Conservation (phyloP, 129 eudicot species). For the Glebionis coronaria region DNA sequence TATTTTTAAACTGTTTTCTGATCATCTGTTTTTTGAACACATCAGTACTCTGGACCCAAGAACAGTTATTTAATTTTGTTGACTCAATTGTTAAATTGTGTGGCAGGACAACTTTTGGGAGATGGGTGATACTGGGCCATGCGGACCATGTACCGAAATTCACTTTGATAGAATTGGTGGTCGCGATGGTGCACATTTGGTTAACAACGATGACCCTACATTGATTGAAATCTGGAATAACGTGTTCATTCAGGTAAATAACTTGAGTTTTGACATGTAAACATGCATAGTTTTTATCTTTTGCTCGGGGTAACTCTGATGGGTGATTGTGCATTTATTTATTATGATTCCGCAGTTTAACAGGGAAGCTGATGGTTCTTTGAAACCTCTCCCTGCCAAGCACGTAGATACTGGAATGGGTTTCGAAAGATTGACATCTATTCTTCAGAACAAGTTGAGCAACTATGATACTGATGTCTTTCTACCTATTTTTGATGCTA, state of each 20-base stretch:
- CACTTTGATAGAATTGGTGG: conserved; percentile 93
- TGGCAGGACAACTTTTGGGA: conserved; percentile 97
- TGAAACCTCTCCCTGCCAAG: conserved; percentile 85
- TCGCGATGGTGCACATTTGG: conserved; percentile 87
- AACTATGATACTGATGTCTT: conserved; percentile 95
- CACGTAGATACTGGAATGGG: conserved; percentile 99
- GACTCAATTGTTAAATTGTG: conserved; percentile 8
- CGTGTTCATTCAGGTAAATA: conserved; percentile 87
- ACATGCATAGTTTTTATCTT: not conserved
- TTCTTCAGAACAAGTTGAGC: conserved; percentile 93
- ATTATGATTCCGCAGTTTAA: conserved; percentile 55
- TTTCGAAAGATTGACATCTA: conserved; percentile 95
- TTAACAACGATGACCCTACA: conserved; percentile 94
- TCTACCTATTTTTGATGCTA: conserved; percentile 83
- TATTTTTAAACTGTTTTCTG: too few relatives aligned
- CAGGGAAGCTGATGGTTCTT: conserved; percentile 85
- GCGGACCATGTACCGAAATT: conserved; percentile 98
- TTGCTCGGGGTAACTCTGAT: not conserved
- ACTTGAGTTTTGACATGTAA: conserved; percentile 6
- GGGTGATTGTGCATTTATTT: not conserved
- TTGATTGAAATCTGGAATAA: conserved; percentile 95
- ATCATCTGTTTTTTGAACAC: not conserved
- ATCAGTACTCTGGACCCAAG: not conserved
- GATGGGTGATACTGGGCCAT: conserved; percentile 99
- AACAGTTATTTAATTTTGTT: conserved; percentile 11